Percentiles rank a stretch among this genome's conserved stretches.
These are phyloP conservation scores for Pichia membranifaciens DNA, from an alignment of 805 yeast genomes.

Conservation along the genomic window DNA sequence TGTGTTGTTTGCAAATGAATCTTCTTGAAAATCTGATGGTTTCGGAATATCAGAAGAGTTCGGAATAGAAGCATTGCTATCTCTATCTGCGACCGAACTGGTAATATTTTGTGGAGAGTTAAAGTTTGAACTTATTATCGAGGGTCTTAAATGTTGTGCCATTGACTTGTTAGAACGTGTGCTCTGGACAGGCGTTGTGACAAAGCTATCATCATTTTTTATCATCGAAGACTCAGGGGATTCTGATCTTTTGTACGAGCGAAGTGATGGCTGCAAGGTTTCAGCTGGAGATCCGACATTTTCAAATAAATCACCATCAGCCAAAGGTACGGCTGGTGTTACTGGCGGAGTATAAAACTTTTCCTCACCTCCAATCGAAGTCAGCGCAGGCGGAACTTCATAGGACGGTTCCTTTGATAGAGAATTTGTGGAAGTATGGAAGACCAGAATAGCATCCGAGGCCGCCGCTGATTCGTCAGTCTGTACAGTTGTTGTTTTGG, in stretches of 20 bases:
- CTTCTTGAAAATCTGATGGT: neutral
- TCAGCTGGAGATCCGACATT: neutral
- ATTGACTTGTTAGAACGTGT: constrained; percentile 20
- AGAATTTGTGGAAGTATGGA: neutral
- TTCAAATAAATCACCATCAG: no score
- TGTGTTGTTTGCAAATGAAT: neutral
- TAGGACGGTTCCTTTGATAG: neutral
- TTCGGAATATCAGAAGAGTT: constrained; percentile 5
- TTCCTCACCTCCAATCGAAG: neutral
- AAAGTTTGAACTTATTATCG: neutral
- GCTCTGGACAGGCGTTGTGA: neutral
- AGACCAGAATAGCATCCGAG: constrained; percentile 4
- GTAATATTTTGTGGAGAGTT: neutral
- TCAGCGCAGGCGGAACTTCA: neutral
- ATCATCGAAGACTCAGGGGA: constrained; percentile 8
- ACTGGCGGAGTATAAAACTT: constrained; percentile 8
- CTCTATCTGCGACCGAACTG: neutral
- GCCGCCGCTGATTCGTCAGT: neutral
- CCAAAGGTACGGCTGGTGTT: constrained; percentile 3
- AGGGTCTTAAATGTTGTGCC: constrained; percentile 44
- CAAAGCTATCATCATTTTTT: neutral
- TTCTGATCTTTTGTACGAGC: constrained; percentile 1
- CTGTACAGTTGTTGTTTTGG: neutral
- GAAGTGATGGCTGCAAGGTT: neutral
- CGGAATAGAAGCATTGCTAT: neutral